Conservation (phyloP, 2,329 filamentous ascomycete species). For the Hymenoscyphus occultus region DNA sequence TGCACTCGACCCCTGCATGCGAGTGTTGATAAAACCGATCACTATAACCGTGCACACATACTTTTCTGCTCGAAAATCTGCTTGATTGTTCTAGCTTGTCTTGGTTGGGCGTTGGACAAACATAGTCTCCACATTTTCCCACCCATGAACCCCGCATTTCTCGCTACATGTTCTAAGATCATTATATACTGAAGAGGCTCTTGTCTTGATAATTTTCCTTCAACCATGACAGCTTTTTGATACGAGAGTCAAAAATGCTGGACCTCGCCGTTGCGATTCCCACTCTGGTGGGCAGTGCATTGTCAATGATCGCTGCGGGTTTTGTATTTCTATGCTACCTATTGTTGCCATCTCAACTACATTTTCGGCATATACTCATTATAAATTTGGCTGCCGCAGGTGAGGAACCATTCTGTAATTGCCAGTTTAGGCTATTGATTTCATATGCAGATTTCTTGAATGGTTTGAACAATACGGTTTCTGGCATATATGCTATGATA, state of each 20-base stretch:
- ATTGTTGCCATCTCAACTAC: conserved; percentile 22
- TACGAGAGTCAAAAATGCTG: conserved; percentile 12
- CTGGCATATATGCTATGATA: conserved; percentile 18
- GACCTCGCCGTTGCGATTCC: conserved; percentile 24
- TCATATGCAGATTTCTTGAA: not conserved
- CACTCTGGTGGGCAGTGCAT: conserved; percentile 22
- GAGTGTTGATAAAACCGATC: too few species aligned
- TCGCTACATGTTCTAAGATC: too few species aligned
- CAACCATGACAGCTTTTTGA: not conserved
- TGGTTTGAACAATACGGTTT: conserved; percentile 19
- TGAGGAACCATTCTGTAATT: conserved; percentile 12
- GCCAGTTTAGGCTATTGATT: conserved; percentile 11
- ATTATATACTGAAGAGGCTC: too few species aligned
- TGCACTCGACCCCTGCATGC: too few species aligned
- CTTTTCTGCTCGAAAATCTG: too few species aligned
- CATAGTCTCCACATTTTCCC: too few species aligned
- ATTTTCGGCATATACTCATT: conserved; percentile 28
- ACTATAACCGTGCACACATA: too few species aligned
- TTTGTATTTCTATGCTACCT: conserved; percentile 23
- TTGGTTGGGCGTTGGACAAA: too few species aligned
- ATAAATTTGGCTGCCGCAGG: conserved; percentile 25
- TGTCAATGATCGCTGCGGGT: conserved; percentile 24
- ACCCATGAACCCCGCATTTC: too few species aligned
- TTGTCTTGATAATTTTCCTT: not conserved
- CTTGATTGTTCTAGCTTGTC: too few species aligned